phyloP scores from a whole-genome alignment of 495 filamentous ascomycete genomes.

The Podospora appendiculata region DNA sequence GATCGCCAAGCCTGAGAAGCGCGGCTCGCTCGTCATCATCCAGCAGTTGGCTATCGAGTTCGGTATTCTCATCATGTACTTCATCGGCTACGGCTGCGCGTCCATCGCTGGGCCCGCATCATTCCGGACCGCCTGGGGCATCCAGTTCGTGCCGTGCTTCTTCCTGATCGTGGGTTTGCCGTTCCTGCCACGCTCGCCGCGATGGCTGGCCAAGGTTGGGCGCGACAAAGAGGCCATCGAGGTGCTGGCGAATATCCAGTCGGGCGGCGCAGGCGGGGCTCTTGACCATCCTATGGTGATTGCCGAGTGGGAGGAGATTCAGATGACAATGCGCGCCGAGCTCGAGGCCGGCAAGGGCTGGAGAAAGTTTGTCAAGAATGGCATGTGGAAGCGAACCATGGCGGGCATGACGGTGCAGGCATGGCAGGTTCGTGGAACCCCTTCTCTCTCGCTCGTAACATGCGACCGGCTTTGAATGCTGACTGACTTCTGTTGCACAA shows the following conservation, averaged over 20 bases:
- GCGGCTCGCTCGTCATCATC: slow-evolving; percentile 63
- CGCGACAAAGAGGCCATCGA: slow-evolving; percentile 60
- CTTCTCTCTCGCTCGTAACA: too few relatives aligned
- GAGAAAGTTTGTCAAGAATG: slow-evolving; percentile 52
- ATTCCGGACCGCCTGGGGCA: slow-evolving; percentile 67
- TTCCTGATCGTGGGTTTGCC: slow-evolving; percentile 56
- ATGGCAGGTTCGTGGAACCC: slow-evolving; percentile 25
- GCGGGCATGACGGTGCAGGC: slow-evolving; percentile 60
- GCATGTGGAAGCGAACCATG: slow-evolving; percentile 66
- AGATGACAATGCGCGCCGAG: slow-evolving; percentile 50
- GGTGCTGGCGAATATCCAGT: slow-evolving; percentile 62
- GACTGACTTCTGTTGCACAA: neutral
- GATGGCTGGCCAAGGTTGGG: slow-evolving; percentile 66
- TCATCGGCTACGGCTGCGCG: slow-evolving; percentile 44
- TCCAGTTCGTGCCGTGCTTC: slow-evolving; percentile 61
- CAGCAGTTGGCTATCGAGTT: slow-evolving; percentile 73
- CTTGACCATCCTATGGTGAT: slow-evolving; percentile 59
- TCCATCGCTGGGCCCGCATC: slow-evolving; percentile 53
- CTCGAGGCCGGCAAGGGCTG: slow-evolving; percentile 44
- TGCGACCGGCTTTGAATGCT: too few relatives aligned
- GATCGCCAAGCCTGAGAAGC: slow-evolving; percentile 57
- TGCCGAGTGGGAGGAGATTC: slow-evolving; percentile 67
- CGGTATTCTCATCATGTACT: slow-evolving; percentile 48
- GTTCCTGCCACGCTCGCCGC: slow-evolving; percentile 65
- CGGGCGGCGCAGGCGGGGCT: slow-evolving; percentile 47